These are phyloP conservation scores for Anthostomella pinea DNA, from an alignment of 2,329 filamentous ascomycete genomes.

Conservation along the genomic window DNA sequence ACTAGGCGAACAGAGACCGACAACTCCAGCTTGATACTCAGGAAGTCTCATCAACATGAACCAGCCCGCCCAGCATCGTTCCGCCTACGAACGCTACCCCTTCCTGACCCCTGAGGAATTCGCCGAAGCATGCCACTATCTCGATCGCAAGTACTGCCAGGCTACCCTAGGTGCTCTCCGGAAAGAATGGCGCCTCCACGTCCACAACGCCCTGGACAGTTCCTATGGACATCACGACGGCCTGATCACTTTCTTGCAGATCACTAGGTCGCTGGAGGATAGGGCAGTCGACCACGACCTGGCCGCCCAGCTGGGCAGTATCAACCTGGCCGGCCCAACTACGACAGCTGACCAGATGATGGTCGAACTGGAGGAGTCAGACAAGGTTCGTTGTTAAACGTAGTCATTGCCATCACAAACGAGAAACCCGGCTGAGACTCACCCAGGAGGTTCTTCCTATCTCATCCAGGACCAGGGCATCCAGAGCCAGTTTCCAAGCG, in stretches of 20 bases:
- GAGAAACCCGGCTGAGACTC: too few species aligned
- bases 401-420: too few species aligned
- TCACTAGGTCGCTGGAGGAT: constrained; percentile 50
- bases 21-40: too few species aligned
- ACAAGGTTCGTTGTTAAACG: constrained; percentile 47
- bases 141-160: constrained; percentile 57
- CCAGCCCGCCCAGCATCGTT: constrained; percentile 20
- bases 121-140: constrained; percentile 59
- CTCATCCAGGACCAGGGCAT: constrained; percentile 16
- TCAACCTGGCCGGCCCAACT: constrained; percentile 39
- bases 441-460: constrained; percentile 41
- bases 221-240: constrained; percentile 41
- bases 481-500: constrained; percentile 30
- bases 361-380: constrained; percentile 49
- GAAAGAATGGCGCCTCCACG: constrained; percentile 52
- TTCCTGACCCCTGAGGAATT: constrained; percentile 62
- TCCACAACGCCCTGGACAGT: constrained; percentile 49
- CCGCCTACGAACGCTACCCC: constrained; percentile 55
- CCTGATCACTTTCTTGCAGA: constrained; percentile 54
- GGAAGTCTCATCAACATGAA: constrained; percentile 4
- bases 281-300: constrained; percentile 44
- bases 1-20: too few species aligned
- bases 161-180: constrained; percentile 55
- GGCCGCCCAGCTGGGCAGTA: constrained; percentile 42
- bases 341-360: constrained; percentile 44